Conservation (phyloP, 1,139 yeast species). For the Debaryomycetaceae sp. region DNA sequence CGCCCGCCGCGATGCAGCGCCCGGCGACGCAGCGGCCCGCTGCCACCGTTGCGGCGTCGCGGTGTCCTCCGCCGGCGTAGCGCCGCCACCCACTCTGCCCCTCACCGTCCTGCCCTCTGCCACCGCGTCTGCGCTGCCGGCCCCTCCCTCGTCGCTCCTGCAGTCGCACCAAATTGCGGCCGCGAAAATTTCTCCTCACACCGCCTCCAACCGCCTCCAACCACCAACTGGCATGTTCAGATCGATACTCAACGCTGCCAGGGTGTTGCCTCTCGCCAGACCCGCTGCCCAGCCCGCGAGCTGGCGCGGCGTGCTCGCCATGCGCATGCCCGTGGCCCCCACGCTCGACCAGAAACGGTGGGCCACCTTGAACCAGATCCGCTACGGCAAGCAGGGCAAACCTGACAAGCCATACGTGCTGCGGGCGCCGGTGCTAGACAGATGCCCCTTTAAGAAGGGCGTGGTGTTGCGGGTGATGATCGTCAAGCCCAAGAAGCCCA, state of each 20-base stretch:
- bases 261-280: conserved; percentile 4
- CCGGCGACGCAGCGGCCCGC: too few species aligned
- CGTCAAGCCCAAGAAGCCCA: conserved; percentile 95
- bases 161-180: too few species aligned
- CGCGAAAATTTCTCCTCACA: too few species aligned
- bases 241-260: conserved; percentile 11
- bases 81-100: too few species aligned
- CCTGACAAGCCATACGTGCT: conserved; percentile 45
- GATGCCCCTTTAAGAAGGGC: conserved; percentile 82
- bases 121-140: too few species aligned
- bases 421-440: conserved; percentile 78
- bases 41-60: too few species aligned
- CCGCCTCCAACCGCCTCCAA: too few species aligned
- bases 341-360: conserved; percentile 34
- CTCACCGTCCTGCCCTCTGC: too few species aligned
- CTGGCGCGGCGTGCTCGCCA: not conserved
- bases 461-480: conserved; percentile 95
- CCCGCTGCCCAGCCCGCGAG: conserved; percentile 3
- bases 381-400: conserved; percentile 57
- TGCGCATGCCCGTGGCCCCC: too few species aligned
- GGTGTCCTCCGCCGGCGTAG: too few species aligned
- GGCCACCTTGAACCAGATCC: conserved; percentile 72
- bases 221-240: conserved; percentile 14
- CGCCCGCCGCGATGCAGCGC: too few species aligned
- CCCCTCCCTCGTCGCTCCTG: too few species aligned